Evolutionary conservation across 306 rosid species (phyloP).

Genomic region (Vigna reflexopilosa): DNA sequence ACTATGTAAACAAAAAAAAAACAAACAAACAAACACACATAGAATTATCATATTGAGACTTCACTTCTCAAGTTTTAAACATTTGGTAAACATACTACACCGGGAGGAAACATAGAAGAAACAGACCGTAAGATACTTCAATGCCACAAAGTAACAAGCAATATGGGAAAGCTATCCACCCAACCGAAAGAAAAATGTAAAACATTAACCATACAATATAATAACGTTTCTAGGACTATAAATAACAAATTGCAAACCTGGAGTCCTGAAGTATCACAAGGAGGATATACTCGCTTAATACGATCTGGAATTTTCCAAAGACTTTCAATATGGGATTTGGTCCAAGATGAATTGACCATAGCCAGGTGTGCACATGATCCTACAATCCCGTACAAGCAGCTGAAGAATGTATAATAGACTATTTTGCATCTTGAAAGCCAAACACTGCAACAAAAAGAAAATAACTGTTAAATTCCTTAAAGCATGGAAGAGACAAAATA

Average conservation of each 20-base stretch:
- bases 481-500: constrained; percentile 1
- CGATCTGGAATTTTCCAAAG: constrained; percentile 79
- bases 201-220: constrained; percentile 6
- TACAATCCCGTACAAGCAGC: constrained; percentile 80
- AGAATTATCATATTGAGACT: background rate
- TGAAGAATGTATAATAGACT: constrained; percentile 77
- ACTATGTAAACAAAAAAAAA: background rate
- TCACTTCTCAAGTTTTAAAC: constrained; percentile 11
- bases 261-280: constrained; percentile 92
- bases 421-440: constrained; percentile 86
- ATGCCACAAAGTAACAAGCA: constrained; percentile 26
- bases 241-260: constrained; percentile 62
- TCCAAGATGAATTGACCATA: constrained; percentile 98
- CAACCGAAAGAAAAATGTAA: background rate
- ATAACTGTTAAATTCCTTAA: constrained; percentile 34
- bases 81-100: background rate
- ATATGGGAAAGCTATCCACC: background rate
- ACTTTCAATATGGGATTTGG: constrained; percentile 80
- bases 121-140: constrained; percentile 20
- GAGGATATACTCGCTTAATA: constrained; percentile 88
- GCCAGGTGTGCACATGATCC: constrained; percentile 93
- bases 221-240: constrained; percentile 31
- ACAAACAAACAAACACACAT: background rate
- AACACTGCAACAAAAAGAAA: constrained; percentile 58
- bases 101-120: constrained; percentile 1